Base-by-base conservation (phyloP, 805 yeast species). In the Lipomyces sp. region DNA sequence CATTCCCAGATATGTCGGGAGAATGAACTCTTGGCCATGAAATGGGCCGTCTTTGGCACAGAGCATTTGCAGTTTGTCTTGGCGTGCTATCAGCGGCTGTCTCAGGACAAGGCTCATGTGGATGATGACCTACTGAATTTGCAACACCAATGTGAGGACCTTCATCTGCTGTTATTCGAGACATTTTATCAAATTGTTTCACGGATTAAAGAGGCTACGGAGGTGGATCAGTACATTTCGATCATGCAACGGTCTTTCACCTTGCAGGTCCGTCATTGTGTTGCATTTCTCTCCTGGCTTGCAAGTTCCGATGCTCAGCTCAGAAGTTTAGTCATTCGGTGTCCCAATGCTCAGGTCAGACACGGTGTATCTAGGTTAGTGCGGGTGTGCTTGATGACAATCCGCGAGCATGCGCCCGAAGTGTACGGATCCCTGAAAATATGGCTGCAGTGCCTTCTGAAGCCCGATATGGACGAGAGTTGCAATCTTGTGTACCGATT, bases 261-360 rank as follows among this genome's bases (percentile, higher is more conserved):
- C 24, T 33, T 18, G 24, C 33, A 59, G 18, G 42, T 29, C 4
- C 54, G 62, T 18, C 18, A 45, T 45, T 54, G 63, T 32, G 35
- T 57, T 11, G 67, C 64, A 15, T 61, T 66, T 53, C 29, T 66
- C 24, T 39, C 60, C 18, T 66, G 70, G 70, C 51, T 66, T 8
- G 54, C 62, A 2, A 53, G 39, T 13, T 32, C 39, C 13, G 62
- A 61, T 3, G 13, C 29, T 8, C 60, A 60, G 29, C 45, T 48
- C 6, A 30, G 61, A 24, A 63, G 61, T 15, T 37, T 66, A 15
- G 39, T 66, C n/a, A 59, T 64, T 13, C 60, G 70, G 30, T 66
- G 70, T 35, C 66, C 70, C 3, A 57, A 64, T 42, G 45, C 39
- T n/a, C 48, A 32, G 1, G 51, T 64, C 33, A 39, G 70, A 6